Base-by-base conservation (phyloP, 1,284 basidiomycete species). In the Moesziomyces sp. region DNA sequence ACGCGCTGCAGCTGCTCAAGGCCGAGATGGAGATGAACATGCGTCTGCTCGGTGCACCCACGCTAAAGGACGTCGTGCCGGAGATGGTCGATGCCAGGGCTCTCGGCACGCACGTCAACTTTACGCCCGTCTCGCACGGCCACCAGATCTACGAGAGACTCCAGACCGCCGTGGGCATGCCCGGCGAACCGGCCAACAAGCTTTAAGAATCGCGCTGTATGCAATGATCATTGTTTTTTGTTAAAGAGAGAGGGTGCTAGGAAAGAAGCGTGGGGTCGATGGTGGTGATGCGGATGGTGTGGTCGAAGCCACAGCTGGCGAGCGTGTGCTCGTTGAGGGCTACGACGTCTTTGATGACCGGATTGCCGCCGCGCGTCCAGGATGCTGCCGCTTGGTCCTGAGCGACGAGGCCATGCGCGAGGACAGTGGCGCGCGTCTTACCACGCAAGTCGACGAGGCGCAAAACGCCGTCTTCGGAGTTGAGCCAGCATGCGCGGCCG, bases 1-100 rank as follows among this genome's bases (percentile, higher is more conserved):
- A 91, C 81, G 87, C 91, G 21, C 87, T 86, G 10, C 79, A 85
- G n/a, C 86, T 96, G 43, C 85, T 95, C 70, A 87, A 91, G 74
- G 89, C 91, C 50, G 94, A 97, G 86, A 92, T 96, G 50, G 84
- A 90, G 50, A 90, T 89, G 18, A 90, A 89, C 0, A 93, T 97
- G 92, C 86, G 89, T 53, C 86, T 93, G 24, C 84, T 94, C 3
- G 94, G 94, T 40, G 92, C 90, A 9, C 88, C 87, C 18, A 89
- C 86, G 46, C 85, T 96, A 16, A 83, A 86, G 10, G 90, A 94
- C 55, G 86, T 96, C 45, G 88, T 86, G 35, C 93, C 93, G 0
- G 91, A 92, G 78, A 89, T 95, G 91, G 91, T 93, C 30, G 82
- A 83, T 47, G 63, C 82, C 0, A 66, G 89, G 2, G 89, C 89